Evolutionary conservation across 2,329 filamentous ascomycete genomes (phyloP), one percentile per base, ranked within the genome.

Genomic region (Diaporthe caulivora): DNA sequence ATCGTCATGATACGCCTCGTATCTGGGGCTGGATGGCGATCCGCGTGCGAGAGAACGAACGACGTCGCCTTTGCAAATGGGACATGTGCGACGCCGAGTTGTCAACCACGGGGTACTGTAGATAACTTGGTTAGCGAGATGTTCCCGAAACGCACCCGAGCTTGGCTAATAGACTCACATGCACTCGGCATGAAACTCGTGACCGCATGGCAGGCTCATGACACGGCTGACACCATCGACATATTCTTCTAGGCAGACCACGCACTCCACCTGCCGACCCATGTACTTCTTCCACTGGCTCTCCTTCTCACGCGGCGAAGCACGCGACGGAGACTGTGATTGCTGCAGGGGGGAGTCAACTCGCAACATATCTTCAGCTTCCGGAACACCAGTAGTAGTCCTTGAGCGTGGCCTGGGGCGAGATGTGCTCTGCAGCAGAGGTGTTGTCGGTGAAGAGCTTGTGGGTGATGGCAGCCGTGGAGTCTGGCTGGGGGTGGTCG

Each of bases 111-210:
- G 97, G 6, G 97, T 98, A 80, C 95, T 98, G 76, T 29, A 77
- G 53, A 40, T 24, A 31, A 10, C 64, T 57, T 17, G 29, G 75
- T 79, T 78, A 79, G 80, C 76, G 44, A 75, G 49, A 70, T 76
- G n/a, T 72, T 67, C 26, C 31, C 9, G 53, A 29, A 29, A 34
- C 44, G 40, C 24, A 7, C 18, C 5, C 17, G 42, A 29, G 54
- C 29, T 24, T 65, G 34, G 13, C 34, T 21, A 57, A 57, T 64
- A 47, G 69, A 93, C 95, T 92, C 85, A 97, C 95, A 99, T 98
- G 95, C 97, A 99, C 81, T 97, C 95, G 37, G 89, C 96, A 82
- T 99, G 97, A 83, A 98, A 99, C 80, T 99, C 97, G 82, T 99
- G 97, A 47, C 97, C 97, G 83, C 97, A 99, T 11, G 97, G 97